Conservation (phyloP, 257 asterid genomes). For the Nicotiana attenuata region DNA sequence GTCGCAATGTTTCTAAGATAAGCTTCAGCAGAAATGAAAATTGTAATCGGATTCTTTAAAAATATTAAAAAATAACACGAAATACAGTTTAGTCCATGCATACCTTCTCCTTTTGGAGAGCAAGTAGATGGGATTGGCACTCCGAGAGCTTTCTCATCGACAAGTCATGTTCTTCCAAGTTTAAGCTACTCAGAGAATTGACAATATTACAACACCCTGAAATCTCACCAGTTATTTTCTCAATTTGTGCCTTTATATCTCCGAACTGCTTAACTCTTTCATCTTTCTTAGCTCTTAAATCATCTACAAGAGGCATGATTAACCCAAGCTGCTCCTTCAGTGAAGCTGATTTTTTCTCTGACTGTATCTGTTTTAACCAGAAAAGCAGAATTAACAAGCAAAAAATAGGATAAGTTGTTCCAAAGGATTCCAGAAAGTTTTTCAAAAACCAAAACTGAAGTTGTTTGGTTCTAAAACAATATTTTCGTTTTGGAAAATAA, state of each 20-base stretch:
- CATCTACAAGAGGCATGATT: conserved; percentile 71
- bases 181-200: conserved; percentile 36
- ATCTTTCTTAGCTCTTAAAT: conserved; percentile 61
- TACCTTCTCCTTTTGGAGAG: conserved; percentile 92
- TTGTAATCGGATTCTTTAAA: neutral
- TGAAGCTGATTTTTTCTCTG: conserved; percentile 50
- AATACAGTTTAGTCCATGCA: neutral
- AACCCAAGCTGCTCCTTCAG: conserved; percentile 71
- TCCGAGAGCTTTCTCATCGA: conserved; percentile 78
- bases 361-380: conserved; percentile 38
- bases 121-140: conserved; percentile 62
- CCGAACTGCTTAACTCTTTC: conserved; percentile 73
- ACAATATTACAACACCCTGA: conserved; percentile 54
- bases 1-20: neutral
- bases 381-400: conserved; percentile 13
- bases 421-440: neutral
- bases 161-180: conserved; percentile 65
- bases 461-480: neutral
- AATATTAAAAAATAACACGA: neutral
- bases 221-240: conserved; percentile 70
- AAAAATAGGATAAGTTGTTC: neutral
- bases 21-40: neutral
- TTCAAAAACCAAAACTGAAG: neutral
- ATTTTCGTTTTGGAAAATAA: neutral
- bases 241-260: conserved; percentile 74